A percentile compares a stretch with the other conserved stretches of the same genome.
phyloP scores from a whole-genome alignment of 2,329 filamentous ascomycete species.

The Sporothrix sp. region DNA sequence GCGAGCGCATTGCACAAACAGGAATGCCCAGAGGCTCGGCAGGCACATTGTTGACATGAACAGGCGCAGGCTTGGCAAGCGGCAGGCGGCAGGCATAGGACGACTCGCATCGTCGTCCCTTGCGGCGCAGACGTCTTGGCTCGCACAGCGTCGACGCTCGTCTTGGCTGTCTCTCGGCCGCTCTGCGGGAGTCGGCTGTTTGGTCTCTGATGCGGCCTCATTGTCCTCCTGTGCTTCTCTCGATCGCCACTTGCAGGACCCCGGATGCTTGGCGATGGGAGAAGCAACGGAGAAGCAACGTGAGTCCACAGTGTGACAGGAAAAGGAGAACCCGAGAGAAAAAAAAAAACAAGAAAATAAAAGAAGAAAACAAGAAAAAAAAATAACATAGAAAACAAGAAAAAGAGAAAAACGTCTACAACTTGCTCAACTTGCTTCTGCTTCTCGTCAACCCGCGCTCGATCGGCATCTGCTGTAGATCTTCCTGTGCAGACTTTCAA shows the following conservation, averaged over 20 bases:
- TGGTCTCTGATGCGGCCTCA: not conserved
- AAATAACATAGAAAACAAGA: too few species aligned
- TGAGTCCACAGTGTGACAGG: not conserved
- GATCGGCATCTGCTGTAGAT: too few species aligned
- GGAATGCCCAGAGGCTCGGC: constrained; percentile 8
- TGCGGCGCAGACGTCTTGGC: not conserved
- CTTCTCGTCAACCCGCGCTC: too few species aligned
- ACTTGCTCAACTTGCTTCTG: too few species aligned
- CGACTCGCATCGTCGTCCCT: not conserved
- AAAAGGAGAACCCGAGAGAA: not conserved
- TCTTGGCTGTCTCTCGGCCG: constrained; percentile 2
- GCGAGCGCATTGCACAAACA: too few species aligned
- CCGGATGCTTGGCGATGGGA: constrained; percentile 5
- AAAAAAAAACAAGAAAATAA: not conserved
- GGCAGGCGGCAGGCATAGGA: too few species aligned
- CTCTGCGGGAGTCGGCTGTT: not conserved
- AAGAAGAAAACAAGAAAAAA: too few species aligned
- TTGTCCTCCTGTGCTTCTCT: constrained; percentile 2
- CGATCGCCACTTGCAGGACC: constrained; percentile 1
- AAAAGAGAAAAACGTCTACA: too few species aligned
- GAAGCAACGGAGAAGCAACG: too few species aligned
- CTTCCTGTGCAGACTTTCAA: too few species aligned
- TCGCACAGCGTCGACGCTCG: too few species aligned
- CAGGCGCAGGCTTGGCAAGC: too few species aligned
- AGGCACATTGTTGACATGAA: constrained; percentile 4